Evolutionary conservation across 2,329 filamentous ascomycete species (phyloP).

Genomic region (Penicillium olsonii): DNA sequence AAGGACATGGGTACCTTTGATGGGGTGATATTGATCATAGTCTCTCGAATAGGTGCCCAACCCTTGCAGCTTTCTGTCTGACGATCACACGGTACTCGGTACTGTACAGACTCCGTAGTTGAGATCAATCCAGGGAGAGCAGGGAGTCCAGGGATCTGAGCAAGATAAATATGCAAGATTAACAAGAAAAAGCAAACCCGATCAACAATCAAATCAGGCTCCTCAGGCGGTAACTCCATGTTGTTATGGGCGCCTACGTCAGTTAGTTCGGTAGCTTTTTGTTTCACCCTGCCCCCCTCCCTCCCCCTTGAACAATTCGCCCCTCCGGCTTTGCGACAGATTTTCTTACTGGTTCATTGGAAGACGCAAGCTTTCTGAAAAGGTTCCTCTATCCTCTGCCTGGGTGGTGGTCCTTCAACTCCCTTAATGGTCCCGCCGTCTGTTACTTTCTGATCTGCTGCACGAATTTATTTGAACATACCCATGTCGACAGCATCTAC

Average conservation of each 20-base stretch:
- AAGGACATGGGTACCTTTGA: not conserved
- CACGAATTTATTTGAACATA: constrained; percentile 28
- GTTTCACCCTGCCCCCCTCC: constrained; percentile 21
- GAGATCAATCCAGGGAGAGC: constrained; percentile 1
- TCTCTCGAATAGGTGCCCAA: not conserved
- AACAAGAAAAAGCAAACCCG: no score
- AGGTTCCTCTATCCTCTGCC: constrained; percentile 3
- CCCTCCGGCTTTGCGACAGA: constrained; percentile 13
- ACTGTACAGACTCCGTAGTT: not conserved
- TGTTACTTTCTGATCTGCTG: constrained; percentile 24
- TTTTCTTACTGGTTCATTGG: constrained; percentile 1
- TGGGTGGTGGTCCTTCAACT: constrained; percentile 27
- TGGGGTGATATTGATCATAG: not conserved
- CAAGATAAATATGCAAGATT: no score
- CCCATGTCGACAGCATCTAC: constrained; percentile 51
- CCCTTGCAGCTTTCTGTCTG: constrained; percentile 4
- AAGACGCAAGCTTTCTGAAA: constrained; percentile 1
- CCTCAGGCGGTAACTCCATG: not conserved
- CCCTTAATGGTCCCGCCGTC: constrained; percentile 38
- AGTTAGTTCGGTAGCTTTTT: constrained; percentile 21
- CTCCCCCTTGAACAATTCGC: constrained; percentile 16
- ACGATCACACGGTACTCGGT: not conserved
- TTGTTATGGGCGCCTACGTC: constrained; percentile 27
- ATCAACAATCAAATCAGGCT: no score
- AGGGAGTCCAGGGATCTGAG: no score